Evolutionary conservation across 1,139 yeast species (phyloP), one percentile per base, ranked within the genome.

Genomic region (Suhomyces ambrosiae): DNA sequence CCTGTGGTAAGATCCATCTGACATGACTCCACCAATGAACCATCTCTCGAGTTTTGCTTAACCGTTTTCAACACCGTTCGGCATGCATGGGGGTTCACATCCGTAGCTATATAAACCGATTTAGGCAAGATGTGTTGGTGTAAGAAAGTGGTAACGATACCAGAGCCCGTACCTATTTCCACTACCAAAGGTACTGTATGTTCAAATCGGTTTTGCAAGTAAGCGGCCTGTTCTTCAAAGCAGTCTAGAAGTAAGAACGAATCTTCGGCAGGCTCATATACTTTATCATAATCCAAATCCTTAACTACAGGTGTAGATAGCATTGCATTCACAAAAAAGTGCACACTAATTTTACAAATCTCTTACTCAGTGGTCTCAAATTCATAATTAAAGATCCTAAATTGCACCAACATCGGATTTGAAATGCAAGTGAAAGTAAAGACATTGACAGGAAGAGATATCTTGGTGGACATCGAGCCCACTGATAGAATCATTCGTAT

Each of bases 261-360:
- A 64, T 92, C 98, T 52, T 92, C 98, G 0, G 95, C 79, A 0
- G 97, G 97, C 54, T 92, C 97, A 57, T 92, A 92, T 4, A 90
- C 95, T 37, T 58, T 58, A 18, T 66, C 71, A 42, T 58, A 55
- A 48, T 66, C 67, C 33, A 69, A 43, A 26, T 56, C 46, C 11
- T 47, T 47, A 17, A 67, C 47, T n/a, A 46, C 42, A 2, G 77
- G 77, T 3, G 77, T 71, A 9, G 72, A 66, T 22, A 71, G 53
- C 77, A 71, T 71, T 23, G 22, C 22, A 19, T 7, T 19, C 9
- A 19, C 9, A 7, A 19, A 19, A n/a, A n/a, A 18, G 24, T 8
- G 24, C n/a, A 23, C n/a, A 23, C 12, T 23, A 11, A 23, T 10
- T 5, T 5, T n/a, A 23, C n/a, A n/a, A n/a, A n/a, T n/a, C n/a